phyloP scores from a whole-genome alignment of 768 basidiomycete genomes.

The Omphalotus guepiniiformis region DNA sequence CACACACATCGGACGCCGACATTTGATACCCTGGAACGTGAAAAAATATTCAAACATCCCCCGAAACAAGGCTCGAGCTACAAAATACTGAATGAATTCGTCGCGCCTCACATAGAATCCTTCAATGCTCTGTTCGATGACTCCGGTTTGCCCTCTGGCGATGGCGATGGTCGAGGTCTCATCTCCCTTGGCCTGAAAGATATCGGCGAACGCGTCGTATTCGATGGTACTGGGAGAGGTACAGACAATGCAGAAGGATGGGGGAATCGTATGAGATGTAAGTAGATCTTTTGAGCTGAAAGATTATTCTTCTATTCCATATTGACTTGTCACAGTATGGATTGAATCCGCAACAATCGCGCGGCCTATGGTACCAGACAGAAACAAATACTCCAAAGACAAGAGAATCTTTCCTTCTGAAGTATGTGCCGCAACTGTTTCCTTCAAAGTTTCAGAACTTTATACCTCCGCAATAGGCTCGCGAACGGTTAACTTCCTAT shows the following conservation, averaged over 20 bases:
- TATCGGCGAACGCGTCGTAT: conserved; percentile 88
- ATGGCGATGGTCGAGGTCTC: conserved; percentile 76
- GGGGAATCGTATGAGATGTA: conserved; percentile 86
- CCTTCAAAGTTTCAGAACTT: neutral
- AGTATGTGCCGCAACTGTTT: conserved; percentile 39
- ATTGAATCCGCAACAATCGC: conserved; percentile 83
- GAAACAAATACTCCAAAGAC: conserved; percentile 69
- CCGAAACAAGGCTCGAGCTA: conserved; percentile 63
- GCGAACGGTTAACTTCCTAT: conserved; percentile 91
- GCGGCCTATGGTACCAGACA: conserved; percentile 83
- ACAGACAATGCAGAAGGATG: conserved; percentile 54
- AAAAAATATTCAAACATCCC: conserved; percentile 75
- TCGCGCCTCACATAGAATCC: conserved; percentile 89
- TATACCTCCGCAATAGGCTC: conserved; percentile 50
- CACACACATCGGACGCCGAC: conserved; percentile 42
- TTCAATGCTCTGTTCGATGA: conserved; percentile 98
- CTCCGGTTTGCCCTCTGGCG: conserved; percentile 69
- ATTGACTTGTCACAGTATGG: conserved; percentile 67
- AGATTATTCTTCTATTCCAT: conserved; percentile 7
- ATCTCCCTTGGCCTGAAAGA: conserved; percentile 76
- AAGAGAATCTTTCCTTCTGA: conserved; percentile 85
- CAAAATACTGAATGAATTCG: conserved; percentile 87
- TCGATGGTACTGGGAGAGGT: conserved; percentile 66
- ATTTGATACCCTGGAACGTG: conserved; percentile 80
- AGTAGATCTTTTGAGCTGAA: conserved; percentile 28